A percentile compares a stretch with the other conserved stretches of the same genome.
Evolutionary conservation across 2,329 filamentous ascomycete genomes (phyloP).

Genomic region (Xylaria sp.): DNA sequence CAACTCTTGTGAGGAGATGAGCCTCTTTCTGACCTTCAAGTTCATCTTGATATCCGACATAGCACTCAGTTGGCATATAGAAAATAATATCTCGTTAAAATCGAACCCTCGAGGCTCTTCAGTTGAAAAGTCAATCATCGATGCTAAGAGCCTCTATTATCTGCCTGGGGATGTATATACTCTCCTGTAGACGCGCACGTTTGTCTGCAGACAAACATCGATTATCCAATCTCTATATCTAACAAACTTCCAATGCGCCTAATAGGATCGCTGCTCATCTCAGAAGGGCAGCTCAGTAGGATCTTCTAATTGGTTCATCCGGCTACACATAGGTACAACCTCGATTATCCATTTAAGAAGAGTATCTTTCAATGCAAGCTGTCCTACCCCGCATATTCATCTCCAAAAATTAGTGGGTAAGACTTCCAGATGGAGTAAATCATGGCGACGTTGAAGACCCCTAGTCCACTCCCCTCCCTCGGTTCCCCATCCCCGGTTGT

Average conservation of each 20-base stretch:
- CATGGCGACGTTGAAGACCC: background rate
- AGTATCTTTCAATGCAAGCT: background rate
- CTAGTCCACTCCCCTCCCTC: slow-evolving; percentile 1
- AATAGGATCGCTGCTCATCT: background rate
- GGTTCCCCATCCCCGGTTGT: slow-evolving; percentile 2
- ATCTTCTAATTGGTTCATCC: background rate
- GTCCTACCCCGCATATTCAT: slow-evolving; percentile 22
- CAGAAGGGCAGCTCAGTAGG: background rate
- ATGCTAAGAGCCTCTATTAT: background rate
- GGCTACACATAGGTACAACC: background rate
- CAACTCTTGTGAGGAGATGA: background rate
- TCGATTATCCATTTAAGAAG: background rate
- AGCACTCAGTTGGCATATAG: background rate
- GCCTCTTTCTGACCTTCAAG: background rate
- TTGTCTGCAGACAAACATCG: background rate
- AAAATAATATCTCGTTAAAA: background rate
- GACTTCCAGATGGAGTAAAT: slow-evolving; percentile 1
- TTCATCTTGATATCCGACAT: background rate
- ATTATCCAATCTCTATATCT: background rate
- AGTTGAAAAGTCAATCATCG: too few species aligned
- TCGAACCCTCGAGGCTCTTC: background rate
- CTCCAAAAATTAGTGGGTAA: slow-evolving; percentile 11
- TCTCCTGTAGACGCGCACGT: background rate
- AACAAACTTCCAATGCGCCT: background rate
- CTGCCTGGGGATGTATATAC: background rate